Percentiles rank a stretch among this genome's conserved stretches.
Evolutionary conservation across 2,329 filamentous ascomycete genomes (phyloP).

Genomic region (Leptodontidium sp.): DNA sequence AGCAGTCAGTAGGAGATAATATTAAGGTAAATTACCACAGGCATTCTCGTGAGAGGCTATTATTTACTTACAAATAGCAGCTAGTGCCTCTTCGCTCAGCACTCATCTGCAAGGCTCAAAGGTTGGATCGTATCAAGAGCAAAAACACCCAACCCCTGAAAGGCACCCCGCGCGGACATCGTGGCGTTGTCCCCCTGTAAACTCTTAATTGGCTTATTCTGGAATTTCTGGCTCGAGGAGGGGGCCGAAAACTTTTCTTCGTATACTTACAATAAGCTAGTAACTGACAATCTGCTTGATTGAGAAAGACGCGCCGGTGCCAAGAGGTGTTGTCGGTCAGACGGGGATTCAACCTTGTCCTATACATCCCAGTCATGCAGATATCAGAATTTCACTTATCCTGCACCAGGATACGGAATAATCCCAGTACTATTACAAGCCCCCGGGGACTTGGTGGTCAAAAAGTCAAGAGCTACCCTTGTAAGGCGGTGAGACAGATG

Average conservation of each 20-base stretch:
- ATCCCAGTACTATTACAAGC: neutral
- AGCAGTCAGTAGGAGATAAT: neutral
- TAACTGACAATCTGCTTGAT: neutral
- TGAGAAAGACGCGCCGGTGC: neutral
- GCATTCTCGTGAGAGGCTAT: neutral
- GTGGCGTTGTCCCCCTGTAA: too few relatives aligned
- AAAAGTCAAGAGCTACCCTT: too few relatives aligned
- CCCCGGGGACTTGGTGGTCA: neutral
- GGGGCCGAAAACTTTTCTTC: too few relatives aligned
- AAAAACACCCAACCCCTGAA: too few relatives aligned
- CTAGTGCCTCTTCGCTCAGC: neutral
- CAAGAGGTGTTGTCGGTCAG: neutral
- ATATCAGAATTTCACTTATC: neutral
- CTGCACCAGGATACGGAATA: neutral
- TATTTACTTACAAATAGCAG: neutral
- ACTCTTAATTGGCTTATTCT: too few relatives aligned
- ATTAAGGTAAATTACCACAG: neutral
- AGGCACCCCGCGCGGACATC: too few relatives aligned
- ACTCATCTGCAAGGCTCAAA: neutral
- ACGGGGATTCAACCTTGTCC: neutral
- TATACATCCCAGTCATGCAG: neutral
- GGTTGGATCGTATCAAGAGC: neutral
- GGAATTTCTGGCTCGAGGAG: too few relatives aligned
- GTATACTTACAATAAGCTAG: neutral
- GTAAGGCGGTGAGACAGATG: too few relatives aligned